These are phyloP conservation scores for Phyllosticta capitalensis DNA, from an alignment of 2,329 filamentous ascomycete species.

Conservation along the genomic window DNA sequence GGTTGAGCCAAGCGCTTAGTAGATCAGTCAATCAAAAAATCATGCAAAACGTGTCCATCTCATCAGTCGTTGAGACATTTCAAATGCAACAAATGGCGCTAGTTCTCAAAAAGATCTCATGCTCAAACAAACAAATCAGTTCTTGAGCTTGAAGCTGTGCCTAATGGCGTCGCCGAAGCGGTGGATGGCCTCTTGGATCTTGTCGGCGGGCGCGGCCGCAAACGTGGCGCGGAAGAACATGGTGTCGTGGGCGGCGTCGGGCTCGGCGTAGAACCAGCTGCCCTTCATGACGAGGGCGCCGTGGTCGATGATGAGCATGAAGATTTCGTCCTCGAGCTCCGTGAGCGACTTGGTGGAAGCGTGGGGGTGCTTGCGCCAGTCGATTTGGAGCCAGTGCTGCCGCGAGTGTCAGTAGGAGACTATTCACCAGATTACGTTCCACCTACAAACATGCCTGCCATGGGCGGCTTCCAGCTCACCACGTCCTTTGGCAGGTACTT, in stretches of 20 bases:
- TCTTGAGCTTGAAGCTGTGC: slow-evolving; percentile 44
- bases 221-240: slow-evolving; percentile 88
- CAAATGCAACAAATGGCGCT: not conserved
- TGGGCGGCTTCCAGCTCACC: slow-evolving; percentile 69
- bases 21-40: not conserved
- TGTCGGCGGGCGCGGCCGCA: slow-evolving; percentile 57
- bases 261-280: slow-evolving; percentile 83
- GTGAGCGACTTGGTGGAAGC: slow-evolving; percentile 41
- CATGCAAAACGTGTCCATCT: not conserved
- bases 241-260: slow-evolving; percentile 45
- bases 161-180: slow-evolving; percentile 67
- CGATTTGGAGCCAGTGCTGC: slow-evolving; percentile 64
- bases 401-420: not conserved
- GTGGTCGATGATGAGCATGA: slow-evolving; percentile 62
- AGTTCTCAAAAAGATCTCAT: too few species aligned
- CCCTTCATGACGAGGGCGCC: slow-evolving; percentile 76
- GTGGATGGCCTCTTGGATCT: slow-evolving; percentile 41
- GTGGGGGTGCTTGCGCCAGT: slow-evolving; percentile 57
- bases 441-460: slow-evolving; percentile 90
- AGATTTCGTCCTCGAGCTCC: slow-evolving; percentile 77
- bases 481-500: slow-evolving; percentile 63
- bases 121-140: not conserved
- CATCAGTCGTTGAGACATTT: not conserved
- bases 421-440: not conserved
- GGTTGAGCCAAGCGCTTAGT: not conserved